These are phyloP conservation scores for Fusarium cyanostomum DNA, from an alignment of 2,329 filamentous ascomycete species.

Conservation along the genomic window DNA sequence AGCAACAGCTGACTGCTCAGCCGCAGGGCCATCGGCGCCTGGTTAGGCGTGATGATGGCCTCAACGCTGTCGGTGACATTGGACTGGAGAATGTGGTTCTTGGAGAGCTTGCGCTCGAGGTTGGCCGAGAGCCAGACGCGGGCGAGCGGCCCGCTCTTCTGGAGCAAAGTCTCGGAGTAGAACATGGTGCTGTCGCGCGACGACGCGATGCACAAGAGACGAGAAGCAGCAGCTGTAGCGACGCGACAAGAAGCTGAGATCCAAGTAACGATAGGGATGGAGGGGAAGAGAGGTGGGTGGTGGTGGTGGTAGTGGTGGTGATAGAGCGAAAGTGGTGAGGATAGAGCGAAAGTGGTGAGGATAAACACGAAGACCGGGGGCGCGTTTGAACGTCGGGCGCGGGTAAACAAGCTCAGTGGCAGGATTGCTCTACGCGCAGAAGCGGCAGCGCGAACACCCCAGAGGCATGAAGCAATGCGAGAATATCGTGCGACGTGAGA, in stretches of 20 bases:
- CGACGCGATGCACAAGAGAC: conserved; percentile 44
- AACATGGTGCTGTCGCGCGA: conserved; percentile 74
- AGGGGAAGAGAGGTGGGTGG: conserved; percentile 24
- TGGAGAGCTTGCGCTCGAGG: conserved; percentile 97
- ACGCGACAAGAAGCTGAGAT: conserved; percentile 14
- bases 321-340: too few relatives aligned
- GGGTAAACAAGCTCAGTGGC: conserved; percentile 48
- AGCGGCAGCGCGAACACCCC: conserved; percentile 43
- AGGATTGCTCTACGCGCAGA: conserved; percentile 47
- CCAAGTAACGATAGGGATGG: conserved; percentile 21
- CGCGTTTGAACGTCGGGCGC: conserved; percentile 38
- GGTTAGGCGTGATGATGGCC: conserved; percentile 90
- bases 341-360: conserved; percentile 40
- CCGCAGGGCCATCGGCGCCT: conserved; percentile 93
- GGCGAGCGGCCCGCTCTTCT: conserved; percentile 96
- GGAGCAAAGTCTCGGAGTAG: conserved; percentile 94
- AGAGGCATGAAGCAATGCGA: conserved; percentile 43
- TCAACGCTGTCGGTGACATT: conserved; percentile 95
- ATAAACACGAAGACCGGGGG: conserved; percentile 47
- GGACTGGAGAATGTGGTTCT: conserved; percentile 93
- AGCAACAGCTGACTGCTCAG: conserved; percentile 93
- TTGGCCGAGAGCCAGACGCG: conserved; percentile 99
- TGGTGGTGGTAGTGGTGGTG: conserved; percentile 21
- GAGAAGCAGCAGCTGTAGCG: conserved; percentile 10
- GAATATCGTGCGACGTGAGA: conserved; percentile 36